Evolutionary conservation across 345 rosid species (phyloP).

Genomic region (Eucalyptus sp.): DNA sequence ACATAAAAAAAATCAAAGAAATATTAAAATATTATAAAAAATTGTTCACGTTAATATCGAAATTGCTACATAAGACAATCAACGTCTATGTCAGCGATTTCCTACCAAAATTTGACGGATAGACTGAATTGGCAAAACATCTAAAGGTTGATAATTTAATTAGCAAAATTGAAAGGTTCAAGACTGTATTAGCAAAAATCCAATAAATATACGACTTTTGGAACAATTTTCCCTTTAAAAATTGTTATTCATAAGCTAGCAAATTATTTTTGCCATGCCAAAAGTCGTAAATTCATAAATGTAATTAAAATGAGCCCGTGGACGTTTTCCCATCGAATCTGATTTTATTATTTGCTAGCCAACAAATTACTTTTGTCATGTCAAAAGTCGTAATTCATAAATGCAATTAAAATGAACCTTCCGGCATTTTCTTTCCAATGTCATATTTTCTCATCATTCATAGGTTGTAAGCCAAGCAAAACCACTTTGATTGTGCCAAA

Average conservation of each 20-base stretch:
- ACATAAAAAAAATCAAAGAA: too few relatives aligned
- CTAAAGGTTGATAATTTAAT: fast-evolving
- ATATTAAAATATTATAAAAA: too few relatives aligned
- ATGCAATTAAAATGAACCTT: neutral
- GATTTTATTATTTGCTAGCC: neutral
- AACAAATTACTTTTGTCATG: neutral
- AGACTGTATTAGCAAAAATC: too few relatives aligned
- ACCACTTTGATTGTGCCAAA: neutral
- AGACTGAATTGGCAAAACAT: too few relatives aligned
- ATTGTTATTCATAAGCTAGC: neutral
- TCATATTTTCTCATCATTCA: neutral
- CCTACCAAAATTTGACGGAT: fast-evolving
- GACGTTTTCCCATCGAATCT: neutral
- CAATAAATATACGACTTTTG: too few relatives aligned
- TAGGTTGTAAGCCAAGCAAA: neutral
- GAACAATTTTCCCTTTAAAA: too few relatives aligned
- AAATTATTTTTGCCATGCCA: neutral
- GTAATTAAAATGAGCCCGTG: neutral
- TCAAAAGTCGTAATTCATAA: neutral
- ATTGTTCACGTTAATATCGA: fast-evolving
- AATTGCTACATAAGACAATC: too few relatives aligned
- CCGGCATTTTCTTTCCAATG: neutral
- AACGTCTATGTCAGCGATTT: fast-evolving
- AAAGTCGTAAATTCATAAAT: neutral
- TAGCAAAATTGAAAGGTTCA: too few relatives aligned